These are phyloP conservation scores for Gautieria morchelliformis DNA, from an alignment of 768 basidiomycete species.

Conservation along the genomic window DNA sequence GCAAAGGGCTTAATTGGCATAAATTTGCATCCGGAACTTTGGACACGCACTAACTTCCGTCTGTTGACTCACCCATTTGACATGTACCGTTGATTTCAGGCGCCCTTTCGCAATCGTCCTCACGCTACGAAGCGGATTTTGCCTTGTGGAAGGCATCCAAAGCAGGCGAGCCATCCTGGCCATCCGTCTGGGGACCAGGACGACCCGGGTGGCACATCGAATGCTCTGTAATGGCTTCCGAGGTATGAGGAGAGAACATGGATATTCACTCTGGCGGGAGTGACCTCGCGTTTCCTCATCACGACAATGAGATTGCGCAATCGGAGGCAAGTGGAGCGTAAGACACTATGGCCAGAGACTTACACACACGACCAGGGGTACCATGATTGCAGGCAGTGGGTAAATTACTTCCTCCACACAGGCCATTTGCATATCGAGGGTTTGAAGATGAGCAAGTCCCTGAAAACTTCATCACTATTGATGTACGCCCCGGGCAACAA, in stretches of 20 bases:
- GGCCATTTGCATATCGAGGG: slow-evolving; percentile 98
- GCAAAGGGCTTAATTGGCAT: no score
- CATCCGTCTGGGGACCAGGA: slow-evolving; percentile 92
- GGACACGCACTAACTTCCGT: neutral
- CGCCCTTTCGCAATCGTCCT: slow-evolving; percentile 3
- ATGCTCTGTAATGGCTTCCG: slow-evolving; percentile 99
- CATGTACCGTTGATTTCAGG: neutral
- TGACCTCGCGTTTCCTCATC: slow-evolving; percentile 98
- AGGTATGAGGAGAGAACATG: slow-evolving; percentile 86
- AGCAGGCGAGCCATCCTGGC: slow-evolving; percentile 94
- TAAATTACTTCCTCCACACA: slow-evolving; percentile 98
- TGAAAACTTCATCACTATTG: slow-evolving; percentile 99
- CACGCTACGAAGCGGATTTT: slow-evolving; percentile 80
- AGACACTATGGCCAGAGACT: neutral
- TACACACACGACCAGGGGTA: slow-evolving; percentile 56
- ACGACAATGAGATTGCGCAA: slow-evolving; percentile 98
- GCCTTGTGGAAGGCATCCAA: slow-evolving; percentile 97
- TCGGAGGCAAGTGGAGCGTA: slow-evolving; percentile 58
- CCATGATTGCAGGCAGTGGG: slow-evolving; percentile 87
- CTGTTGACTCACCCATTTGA: neutral
- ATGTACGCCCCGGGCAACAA: slow-evolving; percentile 36
- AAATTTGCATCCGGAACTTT: no score
- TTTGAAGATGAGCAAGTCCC: slow-evolving; percentile 96
- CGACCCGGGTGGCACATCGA: slow-evolving; percentile 99
- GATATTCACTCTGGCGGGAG: slow-evolving; percentile 98